Evolutionary conservation across 306 rosid species (phyloP), one percentile per base, ranked within the genome.

Genomic region (Prunus armeniaca): DNA sequence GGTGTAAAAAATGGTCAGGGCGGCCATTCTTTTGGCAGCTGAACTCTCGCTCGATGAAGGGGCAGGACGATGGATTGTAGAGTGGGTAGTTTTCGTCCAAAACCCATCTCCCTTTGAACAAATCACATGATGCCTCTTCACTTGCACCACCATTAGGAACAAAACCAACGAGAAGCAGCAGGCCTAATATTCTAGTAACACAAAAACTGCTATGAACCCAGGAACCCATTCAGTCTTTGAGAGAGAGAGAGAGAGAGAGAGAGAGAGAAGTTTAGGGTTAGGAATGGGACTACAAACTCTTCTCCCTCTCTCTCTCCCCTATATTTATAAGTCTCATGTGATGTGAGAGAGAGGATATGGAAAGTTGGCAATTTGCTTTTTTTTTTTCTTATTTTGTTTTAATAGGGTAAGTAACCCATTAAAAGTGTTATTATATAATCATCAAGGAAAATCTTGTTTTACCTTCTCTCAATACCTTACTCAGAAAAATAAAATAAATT

Each of bases 41-140:
- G 81, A 92, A 95, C 92, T 92, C 98, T 1, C 79, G 79, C 83
- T 89, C 86, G 11, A 95, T 80, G 82, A 95, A 95, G 2, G 91
- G 92, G 73, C 98, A 95, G 46, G 73, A 50, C 25, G 69, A 78
- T 2, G 91, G 75, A 6, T 69, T 34, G 74, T 95, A 95, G 0
- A 84, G 75, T 4, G 97, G 98, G 86, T 89, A 92, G 2, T 88
- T 75, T 1, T 76, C 67, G 52, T 95, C 98, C 69, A 19, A 0
- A 8, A 83, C 83, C 98, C 98, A 95, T 9, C 77, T 88, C 3
- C 98, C 98, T 8, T 81, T 76, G 91, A 84, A 95, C 5, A 80
- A 28, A 60, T 95, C 91, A 56, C 97, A 89, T 13, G 45, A 63
- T 63, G 67, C n/a, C 20, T 27, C 65, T 18, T 63, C 24, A 52